Evolutionary conservation across 2,329 filamentous ascomycete genomes (phyloP).

Genomic region (Daldinia sp.): DNA sequence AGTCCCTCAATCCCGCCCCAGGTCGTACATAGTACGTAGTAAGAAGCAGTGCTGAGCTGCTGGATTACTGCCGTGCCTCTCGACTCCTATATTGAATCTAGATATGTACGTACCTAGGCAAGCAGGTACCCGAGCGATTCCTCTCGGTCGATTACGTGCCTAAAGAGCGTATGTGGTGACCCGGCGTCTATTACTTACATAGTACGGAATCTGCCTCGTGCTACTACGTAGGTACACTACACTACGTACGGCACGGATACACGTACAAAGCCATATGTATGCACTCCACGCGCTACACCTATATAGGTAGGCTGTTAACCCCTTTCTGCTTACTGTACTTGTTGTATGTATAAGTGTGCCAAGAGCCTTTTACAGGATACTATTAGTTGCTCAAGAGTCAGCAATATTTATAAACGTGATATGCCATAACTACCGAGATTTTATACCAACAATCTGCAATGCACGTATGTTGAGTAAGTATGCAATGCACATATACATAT

Average conservation of each 20-base stretch:
- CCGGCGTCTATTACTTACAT: constrained; percentile 22
- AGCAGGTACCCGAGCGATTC: constrained; percentile 17
- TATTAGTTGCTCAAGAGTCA: constrained; percentile 27
- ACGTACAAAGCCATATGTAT: constrained; percentile 25
- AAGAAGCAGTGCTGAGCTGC: constrained; percentile 17
- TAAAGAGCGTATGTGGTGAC: constrained; percentile 16
- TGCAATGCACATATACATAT: constrained; percentile 6
- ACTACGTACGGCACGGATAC: neutral
- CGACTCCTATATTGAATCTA: neutral
- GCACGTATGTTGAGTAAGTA: constrained; percentile 25
- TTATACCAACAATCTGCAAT: constrained; percentile 17
- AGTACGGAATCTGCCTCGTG: constrained; percentile 12
- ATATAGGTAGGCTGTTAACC: constrained; percentile 28
- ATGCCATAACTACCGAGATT: constrained; percentile 37
- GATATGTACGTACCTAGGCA: neutral
- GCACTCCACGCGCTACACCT: constrained; percentile 24
- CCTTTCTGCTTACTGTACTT: constrained; percentile 42
- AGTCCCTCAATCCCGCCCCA: neutral
- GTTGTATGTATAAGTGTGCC: constrained; percentile 27
- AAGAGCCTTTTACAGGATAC: constrained; percentile 21
- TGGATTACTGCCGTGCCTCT: constrained; percentile 1
- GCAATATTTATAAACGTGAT: constrained; percentile 28
- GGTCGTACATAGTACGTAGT: constrained; percentile 6
- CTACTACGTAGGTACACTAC: neutral
- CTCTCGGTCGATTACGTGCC: constrained; percentile 22